Evolutionary conservation across 2,329 filamentous ascomycete species (phyloP).

Genomic region (Trichoderma endophyticum): DNA sequence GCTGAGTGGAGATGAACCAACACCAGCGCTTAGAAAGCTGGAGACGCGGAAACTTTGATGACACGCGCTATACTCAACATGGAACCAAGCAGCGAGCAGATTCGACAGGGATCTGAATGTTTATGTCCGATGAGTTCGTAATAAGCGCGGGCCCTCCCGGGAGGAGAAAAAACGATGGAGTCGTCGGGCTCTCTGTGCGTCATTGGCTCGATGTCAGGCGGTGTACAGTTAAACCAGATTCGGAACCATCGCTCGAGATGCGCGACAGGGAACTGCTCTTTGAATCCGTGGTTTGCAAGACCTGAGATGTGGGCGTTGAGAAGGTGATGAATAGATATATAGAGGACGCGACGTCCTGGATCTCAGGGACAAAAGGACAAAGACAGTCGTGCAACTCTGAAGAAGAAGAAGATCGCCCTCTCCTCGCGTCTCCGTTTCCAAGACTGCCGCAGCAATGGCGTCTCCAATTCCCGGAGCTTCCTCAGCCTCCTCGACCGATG

Average conservation of each 20-base stretch:
- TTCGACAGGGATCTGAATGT: not conserved
- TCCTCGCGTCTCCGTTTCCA: not conserved
- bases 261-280: not conserved
- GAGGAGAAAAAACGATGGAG: not conserved
- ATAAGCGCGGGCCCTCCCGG: not conserved
- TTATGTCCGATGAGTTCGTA: not conserved
- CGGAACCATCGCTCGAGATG: not conserved
- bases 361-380: not conserved
- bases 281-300: not conserved
- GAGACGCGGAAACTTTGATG: not conserved
- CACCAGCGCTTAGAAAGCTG: not conserved
- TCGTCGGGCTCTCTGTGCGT: not conserved
- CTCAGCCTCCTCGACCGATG: not conserved
- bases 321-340: not conserved
- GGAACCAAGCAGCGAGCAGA: not conserved
- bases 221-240: not conserved
- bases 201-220: not conserved
- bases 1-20: not conserved
- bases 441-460: not conserved
- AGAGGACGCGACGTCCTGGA: not conserved
- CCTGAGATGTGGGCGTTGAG: not conserved
- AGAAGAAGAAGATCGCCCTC: not conserved
- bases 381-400: not conserved
- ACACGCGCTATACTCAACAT: not conserved
- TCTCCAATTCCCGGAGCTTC: not conserved